Conservation (phyloP, 73 alveolate genomes). For the Blepharisma stoltei region DNA sequence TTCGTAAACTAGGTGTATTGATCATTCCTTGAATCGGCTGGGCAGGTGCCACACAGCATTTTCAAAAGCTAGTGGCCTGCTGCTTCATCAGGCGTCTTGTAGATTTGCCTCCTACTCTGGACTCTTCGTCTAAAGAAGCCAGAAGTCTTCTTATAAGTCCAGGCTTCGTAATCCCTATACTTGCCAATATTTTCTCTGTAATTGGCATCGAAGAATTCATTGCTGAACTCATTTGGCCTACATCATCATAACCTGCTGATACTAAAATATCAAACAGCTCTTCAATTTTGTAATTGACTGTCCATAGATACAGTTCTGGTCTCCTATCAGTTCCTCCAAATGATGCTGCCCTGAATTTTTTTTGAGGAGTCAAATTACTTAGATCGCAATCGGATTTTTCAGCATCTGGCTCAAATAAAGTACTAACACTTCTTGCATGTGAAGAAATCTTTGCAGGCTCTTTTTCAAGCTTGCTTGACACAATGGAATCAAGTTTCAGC, state of each 20-base stretch:
- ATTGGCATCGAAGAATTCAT: slow-evolving; percentile 27
- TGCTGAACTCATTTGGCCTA: background rate
- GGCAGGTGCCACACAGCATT: background rate
- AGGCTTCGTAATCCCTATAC: background rate
- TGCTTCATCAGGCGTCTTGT: slow-evolving; percentile 3
- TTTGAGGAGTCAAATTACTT: too few species aligned
- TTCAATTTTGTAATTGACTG: background rate
- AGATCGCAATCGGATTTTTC: too few species aligned
- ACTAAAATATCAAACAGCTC: background rate
- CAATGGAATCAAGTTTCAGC: too few species aligned
- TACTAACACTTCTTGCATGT: too few species aligned
- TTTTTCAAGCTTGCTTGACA: too few species aligned
- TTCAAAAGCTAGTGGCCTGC: background rate
- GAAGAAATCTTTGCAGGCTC: too few species aligned
- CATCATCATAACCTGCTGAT: slow-evolving; percentile 5
- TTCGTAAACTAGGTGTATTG: background rate
- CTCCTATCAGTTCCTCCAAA: too few species aligned
- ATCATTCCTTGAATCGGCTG: background rate
- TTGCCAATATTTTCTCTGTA: background rate
- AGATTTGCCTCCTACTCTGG: background rate
- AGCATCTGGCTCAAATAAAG: too few species aligned
- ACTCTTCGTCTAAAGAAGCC: background rate
- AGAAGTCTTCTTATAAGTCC: background rate
- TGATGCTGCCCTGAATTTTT: too few species aligned
- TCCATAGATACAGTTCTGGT: background rate